A percentile compares a stretch with the other conserved stretches of the same genome.
Evolutionary conservation across 106 monocot genomes (phyloP).

Genomic region (Gastrodia elata): DNA sequence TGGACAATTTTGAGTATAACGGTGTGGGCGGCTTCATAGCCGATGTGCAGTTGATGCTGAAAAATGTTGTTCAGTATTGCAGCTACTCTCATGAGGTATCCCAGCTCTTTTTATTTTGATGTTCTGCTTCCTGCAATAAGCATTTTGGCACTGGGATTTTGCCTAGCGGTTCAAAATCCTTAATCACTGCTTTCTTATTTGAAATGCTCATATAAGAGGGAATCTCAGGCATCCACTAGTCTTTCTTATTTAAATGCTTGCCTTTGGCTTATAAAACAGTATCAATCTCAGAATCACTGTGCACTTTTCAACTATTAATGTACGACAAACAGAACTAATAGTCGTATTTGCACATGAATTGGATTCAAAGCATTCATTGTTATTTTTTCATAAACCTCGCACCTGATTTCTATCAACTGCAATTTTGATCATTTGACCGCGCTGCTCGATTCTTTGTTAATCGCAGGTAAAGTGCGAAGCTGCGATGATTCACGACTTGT

Average conservation of each 20-base stretch:
- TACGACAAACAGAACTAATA: too few relatives aligned
- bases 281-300: too few relatives aligned
- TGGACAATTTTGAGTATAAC: conserved; percentile 62
- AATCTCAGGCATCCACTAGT: too few relatives aligned
- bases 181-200: too few relatives aligned
- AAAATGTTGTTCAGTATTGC: conserved; percentile 45
- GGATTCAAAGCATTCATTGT: neutral
- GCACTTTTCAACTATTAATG: too few relatives aligned
- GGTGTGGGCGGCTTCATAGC: conserved; percentile 61
- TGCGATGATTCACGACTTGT: conserved; percentile 38
- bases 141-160: too few relatives aligned
- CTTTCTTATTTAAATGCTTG: too few relatives aligned
- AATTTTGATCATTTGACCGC: neutral
- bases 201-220: too few relatives aligned
- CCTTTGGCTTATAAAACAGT: too few relatives aligned
- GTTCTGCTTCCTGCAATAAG: neutral
- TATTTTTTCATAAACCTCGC: neutral
- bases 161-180: too few relatives aligned
- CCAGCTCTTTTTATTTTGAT: neutral
- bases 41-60: conserved; percentile 80
- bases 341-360: too few relatives aligned
- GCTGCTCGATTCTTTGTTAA: too few relatives aligned
- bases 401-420: neutral
- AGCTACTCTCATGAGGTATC: conserved; percentile 64
- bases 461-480: conserved; percentile 49